phyloP scores from a whole-genome alignment of 495 filamentous ascomycete species.

The Aspergillus nidulans region DNA sequence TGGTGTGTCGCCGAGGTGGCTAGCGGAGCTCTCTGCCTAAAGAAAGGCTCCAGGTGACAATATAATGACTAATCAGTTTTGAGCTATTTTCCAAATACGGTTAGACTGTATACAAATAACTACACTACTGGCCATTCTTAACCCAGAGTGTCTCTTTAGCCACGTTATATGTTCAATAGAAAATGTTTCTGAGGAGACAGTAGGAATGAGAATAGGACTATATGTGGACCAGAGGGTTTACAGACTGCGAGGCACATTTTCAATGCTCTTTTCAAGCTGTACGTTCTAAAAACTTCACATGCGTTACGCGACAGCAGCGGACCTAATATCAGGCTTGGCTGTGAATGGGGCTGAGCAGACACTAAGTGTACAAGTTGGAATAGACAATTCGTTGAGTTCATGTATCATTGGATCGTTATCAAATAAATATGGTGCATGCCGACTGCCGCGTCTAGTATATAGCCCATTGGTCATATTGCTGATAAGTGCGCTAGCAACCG shows the following conservation, averaged over 20 bases:
- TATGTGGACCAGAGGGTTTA: no score
- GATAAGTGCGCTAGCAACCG: not conserved
- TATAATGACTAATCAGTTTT: not conserved
- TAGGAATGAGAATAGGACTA: no score
- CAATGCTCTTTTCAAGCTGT: no score
- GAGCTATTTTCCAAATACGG: not conserved
- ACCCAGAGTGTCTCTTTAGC: no score
- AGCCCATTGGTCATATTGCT: not conserved
- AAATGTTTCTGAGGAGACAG: no score
- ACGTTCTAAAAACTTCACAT: no score
- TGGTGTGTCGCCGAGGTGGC: not conserved
- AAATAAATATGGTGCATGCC: not conserved
- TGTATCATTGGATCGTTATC: not conserved
- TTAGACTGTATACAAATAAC: not conserved
- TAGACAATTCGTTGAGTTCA: not conserved
- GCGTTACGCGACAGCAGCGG: no score
- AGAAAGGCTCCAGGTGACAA: not conserved
- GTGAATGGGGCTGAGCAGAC: not conserved
- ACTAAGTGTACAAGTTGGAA: not conserved
- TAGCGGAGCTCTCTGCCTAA: not conserved
- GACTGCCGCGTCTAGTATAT: not conserved
- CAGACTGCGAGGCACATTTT: no score
- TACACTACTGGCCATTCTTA: no score
- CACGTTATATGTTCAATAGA: no score
- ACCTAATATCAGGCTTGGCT: not conserved